Base-by-base conservation (phyloP, 108 stramenopile species). In the Cyclotella sp. region DNA sequence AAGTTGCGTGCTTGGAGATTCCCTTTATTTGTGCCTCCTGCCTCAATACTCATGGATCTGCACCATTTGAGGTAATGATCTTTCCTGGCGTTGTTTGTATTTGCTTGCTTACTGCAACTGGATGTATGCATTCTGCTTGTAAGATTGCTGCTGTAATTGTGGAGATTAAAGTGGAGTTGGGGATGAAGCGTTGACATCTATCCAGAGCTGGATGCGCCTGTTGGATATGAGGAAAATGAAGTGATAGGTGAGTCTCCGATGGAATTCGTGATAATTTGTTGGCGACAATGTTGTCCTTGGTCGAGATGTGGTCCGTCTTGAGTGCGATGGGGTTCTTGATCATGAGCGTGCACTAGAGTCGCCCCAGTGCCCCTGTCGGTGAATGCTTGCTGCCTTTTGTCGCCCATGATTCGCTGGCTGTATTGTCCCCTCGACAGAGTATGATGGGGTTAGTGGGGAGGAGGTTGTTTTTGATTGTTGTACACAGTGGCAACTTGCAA, bases 241-340 rank as follows among this genome's bases (percentile, higher is more conserved):
- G 3, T 5, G 30, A 15, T 14, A 51, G 10, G 46, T 73, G 39
- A n/a, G 11, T 1, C 16, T 63, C 51, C 9, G 7, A 22, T 24
- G 39, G n/a, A 30, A 73, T 52, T 10, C 63, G 73, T 22, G 73
- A 73, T 1, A 73, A 64, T 41, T 39, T 13, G 39, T 73, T 52
- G 39, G 73, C 73, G 15, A 73, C 49, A 2, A 39, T 29, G 51
- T 73, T 73, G 0, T 34, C 49, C 0, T 45, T 18, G 16, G 73
- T 63, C 8, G 18, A 18, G 16, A 73, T 53, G 28, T 58, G 51
- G 14, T 45, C 62, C 9, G 34, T 28, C 21, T 42, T 3, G 11
- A 73, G 43, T 0, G 63, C 73, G n/a, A 73, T 18, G 19, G 62
- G 52, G 26, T 54, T 73, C 30, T 73, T 64, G 60, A 73, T 51